phyloP scores from a whole-genome alignment of 2,329 filamentous ascomycete species.

The Pseudopyrenochaeta lycopersici region DNA sequence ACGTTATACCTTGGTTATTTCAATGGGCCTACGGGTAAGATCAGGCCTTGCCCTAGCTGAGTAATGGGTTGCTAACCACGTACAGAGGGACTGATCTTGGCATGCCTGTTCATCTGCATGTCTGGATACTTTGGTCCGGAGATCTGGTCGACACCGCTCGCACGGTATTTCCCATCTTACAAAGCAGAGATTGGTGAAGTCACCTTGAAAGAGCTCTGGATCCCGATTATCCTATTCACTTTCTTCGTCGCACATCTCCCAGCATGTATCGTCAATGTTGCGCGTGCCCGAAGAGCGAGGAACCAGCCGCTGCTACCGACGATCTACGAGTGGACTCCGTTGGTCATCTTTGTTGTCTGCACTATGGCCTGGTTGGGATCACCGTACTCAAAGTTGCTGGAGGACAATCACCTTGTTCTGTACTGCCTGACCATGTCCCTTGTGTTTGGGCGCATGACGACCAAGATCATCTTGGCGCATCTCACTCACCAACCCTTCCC shows the following conservation, averaged over 20 bases:
- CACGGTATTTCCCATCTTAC: conserved; percentile 58
- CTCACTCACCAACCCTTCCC: conserved; percentile 93
- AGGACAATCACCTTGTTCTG: conserved; percentile 86
- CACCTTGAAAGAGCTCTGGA: conserved; percentile 89
- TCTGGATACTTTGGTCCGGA: conserved; percentile 88
- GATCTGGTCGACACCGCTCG: conserved; percentile 83
- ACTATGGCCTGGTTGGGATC: conserved; percentile 89
- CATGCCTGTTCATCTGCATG: conserved; percentile 82
- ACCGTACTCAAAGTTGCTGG: conserved; percentile 81
- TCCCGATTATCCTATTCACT: conserved; percentile 62
- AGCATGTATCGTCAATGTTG: conserved; percentile 88
- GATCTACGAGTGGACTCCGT: conserved; percentile 93
- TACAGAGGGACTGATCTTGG: conserved; percentile 85
- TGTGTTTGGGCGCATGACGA: conserved; percentile 97
- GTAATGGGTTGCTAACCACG: conserved; percentile 14
- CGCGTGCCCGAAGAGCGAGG: conserved; percentile 74
- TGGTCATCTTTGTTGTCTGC: conserved; percentile 79
- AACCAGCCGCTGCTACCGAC: conserved; percentile 80
- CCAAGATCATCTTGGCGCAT: conserved; percentile 98
- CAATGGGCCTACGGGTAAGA: conserved; percentile 82
- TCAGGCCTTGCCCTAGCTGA: not conserved
- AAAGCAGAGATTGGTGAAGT: conserved; percentile 70
- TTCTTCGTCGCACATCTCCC: conserved; percentile 75
- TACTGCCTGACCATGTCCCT: conserved; percentile 96
- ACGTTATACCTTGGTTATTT: conserved; percentile 95